Evolutionary conservation across 768 basidiomycete genomes (phyloP), one percentile per base, ranked within the genome.

Genomic region (Dacryopinax primogenitus): DNA sequence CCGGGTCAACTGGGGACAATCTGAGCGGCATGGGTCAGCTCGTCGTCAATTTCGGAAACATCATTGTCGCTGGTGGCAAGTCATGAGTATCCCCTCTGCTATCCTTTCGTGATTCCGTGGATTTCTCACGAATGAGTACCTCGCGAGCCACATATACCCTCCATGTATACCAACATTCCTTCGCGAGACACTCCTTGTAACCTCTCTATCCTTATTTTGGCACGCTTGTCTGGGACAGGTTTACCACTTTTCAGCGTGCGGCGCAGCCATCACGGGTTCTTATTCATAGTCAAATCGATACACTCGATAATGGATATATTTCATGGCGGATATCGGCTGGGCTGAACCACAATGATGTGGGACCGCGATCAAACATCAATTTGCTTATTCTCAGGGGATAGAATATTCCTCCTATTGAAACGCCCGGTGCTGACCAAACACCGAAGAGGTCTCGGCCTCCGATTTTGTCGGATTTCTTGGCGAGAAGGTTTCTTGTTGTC

Each of bases 61-160:
- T 58, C 18, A 30, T 58, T 58, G 51, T 58, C 15, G 51, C 51
- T 9, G 51, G 51, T 32, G 51, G 51, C 51, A 13, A 58, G 51
- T 58, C 3, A 21, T 28, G 45, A 12, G 7, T 47, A 12, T 7
- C n/a, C 9, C 23, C 45, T 26, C 23, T 13, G 21, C 4, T 28
- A 13, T 23, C 26, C 51, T 58, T 58, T 26, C 51, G 4, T 4
- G 16, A 18, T 23, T 44, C 41, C 7, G 23, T 18, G 4, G 18
- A 18, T 44, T 44, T 6, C 41, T 18, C 41, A 44, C 41, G 41
- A 4, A 6, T 6, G 41, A 44, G 41, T 44, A 21, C 26, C 32
- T 47, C 45, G 23, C 23, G 51, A 4, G 26, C 3, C 13, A 13
- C 51, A 58, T 7, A 58, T 58, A 58, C 30, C 23, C 51, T n/a